Percentiles rank a stretch among this genome's conserved stretches.
Evolutionary conservation across 2,329 filamentous ascomycete species (phyloP).

Genomic region (Diplodia mutila): DNA sequence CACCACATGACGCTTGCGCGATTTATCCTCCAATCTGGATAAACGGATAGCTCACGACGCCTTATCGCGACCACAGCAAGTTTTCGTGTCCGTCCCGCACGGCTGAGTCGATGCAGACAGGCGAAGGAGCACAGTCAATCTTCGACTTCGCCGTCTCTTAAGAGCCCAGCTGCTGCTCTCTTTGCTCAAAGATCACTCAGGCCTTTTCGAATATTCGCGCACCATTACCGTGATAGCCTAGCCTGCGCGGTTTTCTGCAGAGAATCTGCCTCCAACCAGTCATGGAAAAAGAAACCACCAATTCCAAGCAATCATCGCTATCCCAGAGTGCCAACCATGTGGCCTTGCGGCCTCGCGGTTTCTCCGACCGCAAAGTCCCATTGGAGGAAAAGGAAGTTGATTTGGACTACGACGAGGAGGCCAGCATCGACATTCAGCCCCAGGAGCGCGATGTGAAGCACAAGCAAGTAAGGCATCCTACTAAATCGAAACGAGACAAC

Average conservation of each 20-base stretch:
- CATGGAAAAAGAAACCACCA: not conserved
- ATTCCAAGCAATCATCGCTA: not conserved
- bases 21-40: constrained; percentile 18
- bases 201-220: not conserved
- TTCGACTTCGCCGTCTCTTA: not conserved
- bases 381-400: constrained; percentile 12
- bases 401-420: constrained; percentile 13
- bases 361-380: not conserved
- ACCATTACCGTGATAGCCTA: not conserved
- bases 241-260: not conserved
- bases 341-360: not conserved
- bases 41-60: not conserved
- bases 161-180: not conserved
- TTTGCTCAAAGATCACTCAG: not conserved
- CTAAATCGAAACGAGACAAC: not conserved
- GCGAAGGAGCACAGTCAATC: not conserved
- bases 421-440: not conserved
- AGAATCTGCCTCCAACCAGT: not conserved
- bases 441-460: constrained; percentile 26
- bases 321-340: not conserved
- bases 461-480: constrained; percentile 23
- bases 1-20: constrained; percentile 2
- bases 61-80: not conserved
- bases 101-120: not conserved
- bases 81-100: not conserved